Evolutionary conservation across 1,139 yeast genomes (phyloP).

Genomic region (Saccharomyces hybrid): DNA sequence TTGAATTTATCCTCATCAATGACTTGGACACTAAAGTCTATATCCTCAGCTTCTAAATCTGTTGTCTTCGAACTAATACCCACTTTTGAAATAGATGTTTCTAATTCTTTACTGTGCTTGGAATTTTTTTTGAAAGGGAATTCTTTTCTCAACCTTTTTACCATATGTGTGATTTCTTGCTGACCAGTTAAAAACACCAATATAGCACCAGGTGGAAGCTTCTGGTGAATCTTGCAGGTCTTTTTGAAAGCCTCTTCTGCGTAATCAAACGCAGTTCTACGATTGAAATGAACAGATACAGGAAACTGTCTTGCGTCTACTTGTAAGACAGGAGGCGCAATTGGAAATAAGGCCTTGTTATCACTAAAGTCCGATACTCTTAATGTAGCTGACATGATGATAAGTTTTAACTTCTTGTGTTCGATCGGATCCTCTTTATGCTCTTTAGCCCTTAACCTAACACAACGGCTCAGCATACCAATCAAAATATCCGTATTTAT

Average conservation of each 20-base stretch:
- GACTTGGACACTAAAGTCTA: conserved; percentile 63
- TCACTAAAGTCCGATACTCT: conserved; percentile 90
- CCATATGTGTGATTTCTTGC: conserved; percentile 75
- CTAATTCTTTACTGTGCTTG: conserved; percentile 32
- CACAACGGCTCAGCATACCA: conserved; percentile 89
- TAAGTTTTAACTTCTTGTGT: conserved; percentile 55
- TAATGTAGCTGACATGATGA: conserved; percentile 92
- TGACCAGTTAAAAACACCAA: conserved; percentile 90
- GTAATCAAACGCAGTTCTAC: conserved; percentile 69
- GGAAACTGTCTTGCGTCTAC: conserved; percentile 96
- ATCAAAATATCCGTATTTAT: conserved; percentile 91
- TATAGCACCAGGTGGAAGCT: conserved; percentile 90
- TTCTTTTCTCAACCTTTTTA: conserved; percentile 56
- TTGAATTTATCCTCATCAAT: conserved; percentile 31
- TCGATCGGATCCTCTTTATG: conserved; percentile 41
- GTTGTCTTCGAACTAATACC: conserved; percentile 53
- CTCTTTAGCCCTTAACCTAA: conserved; percentile 60
- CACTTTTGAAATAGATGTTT: conserved; percentile 32
- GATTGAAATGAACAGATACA: conserved; percentile 84
- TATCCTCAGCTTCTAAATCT: conserved; percentile 78
- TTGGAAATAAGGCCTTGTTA: conserved; percentile 58
- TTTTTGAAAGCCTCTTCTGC: conserved; percentile 82
- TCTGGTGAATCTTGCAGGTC: conserved; percentile 76
- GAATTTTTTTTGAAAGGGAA: conserved; percentile 49
- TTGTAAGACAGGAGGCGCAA: conserved; percentile 81